A percentile compares a stretch with the other conserved stretches of the same genome.
Evolutionary conservation across 345 rosid species (phyloP).

Genomic region (Pugionium dolabratum): DNA sequence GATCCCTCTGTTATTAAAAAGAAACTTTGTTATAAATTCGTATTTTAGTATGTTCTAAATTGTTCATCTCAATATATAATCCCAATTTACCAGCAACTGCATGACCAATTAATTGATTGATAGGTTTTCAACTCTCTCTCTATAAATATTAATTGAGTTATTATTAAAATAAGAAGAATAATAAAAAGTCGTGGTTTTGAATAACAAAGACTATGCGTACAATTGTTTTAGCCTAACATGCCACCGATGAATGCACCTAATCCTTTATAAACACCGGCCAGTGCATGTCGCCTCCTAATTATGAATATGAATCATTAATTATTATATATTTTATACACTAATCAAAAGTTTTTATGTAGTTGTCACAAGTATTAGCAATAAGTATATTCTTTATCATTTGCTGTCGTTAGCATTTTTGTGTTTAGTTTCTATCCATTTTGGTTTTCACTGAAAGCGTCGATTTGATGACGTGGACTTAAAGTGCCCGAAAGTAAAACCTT

Average conservation of each 20-base stretch:
- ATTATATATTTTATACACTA: neutral
- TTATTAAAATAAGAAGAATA: neutral
- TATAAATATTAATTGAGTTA: neutral
- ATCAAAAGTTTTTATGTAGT: conserved; percentile 15
- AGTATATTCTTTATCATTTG: conserved; percentile 19
- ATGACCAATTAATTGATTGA: conserved; percentile 10
- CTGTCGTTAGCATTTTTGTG: conserved; percentile 38
- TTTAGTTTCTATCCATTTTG: conserved; percentile 26
- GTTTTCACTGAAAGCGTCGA: conserved; percentile 34
- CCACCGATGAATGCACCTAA: conserved; percentile 46
- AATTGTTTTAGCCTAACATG: conserved; percentile 40
- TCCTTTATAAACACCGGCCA: conserved; percentile 41
- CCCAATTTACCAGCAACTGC: conserved; percentile 8
- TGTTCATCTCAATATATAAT: conserved; percentile 3
- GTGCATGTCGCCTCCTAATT: conserved; percentile 40
- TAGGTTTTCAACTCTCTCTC: conserved; percentile 22
- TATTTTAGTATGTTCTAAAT: no score
- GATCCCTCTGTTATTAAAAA: no score
- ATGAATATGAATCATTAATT: conserved; percentile 37
- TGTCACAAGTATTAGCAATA: conserved; percentile 17
- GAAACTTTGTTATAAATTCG: no score
- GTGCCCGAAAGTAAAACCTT: conserved; percentile 43
- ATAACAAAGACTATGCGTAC: conserved; percentile 36
- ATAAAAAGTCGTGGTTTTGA: conserved; percentile 33
- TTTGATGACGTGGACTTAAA: conserved; percentile 35